Conservation (phyloP, 2,329 filamentous ascomycete genomes). For the Penicillium sclerotigenum region DNA sequence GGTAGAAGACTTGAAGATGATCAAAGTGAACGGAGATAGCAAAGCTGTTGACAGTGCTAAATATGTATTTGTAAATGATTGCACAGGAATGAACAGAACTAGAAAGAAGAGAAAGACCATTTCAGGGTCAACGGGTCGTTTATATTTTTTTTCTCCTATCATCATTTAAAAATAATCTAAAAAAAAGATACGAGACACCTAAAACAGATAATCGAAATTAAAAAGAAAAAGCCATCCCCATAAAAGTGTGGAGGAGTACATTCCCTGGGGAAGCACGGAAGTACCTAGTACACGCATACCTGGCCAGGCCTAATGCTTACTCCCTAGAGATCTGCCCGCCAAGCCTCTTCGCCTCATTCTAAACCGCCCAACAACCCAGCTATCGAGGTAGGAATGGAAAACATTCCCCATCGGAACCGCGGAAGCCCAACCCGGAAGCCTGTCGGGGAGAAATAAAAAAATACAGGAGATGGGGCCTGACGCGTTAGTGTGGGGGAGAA, state of each 20-base stretch:
- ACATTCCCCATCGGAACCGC: constrained; percentile 13
- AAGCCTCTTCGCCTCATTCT: constrained; percentile 21
- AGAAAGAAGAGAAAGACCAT: not conserved
- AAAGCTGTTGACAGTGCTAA: not conserved
- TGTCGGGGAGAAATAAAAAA: constrained; percentile 7
- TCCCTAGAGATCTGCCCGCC: constrained; percentile 11
- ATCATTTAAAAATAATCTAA: not conserved
- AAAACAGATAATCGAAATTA: not conserved
- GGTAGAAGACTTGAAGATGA: not conserved
- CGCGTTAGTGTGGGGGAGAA: constrained; percentile 11
- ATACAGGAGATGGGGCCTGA: constrained; percentile 4
- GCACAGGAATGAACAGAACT: not conserved
- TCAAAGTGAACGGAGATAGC: not conserved
- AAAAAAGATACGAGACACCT: constrained; percentile 4
- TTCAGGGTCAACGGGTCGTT: not conserved
- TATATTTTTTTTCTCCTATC: not conserved
- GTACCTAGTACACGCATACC: constrained; percentile 15
- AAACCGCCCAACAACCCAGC: constrained; percentile 5
- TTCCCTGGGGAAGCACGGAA: constrained; percentile 14
- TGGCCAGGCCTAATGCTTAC: constrained; percentile 8
- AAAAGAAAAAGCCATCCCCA: constrained; percentile 6
- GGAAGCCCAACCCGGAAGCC: constrained; percentile 1
- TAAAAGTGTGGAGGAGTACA: constrained; percentile 21
- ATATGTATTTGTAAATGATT: not conserved
- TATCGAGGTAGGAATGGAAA: constrained; percentile 5